phyloP scores from a whole-genome alignment of 208 protist species.

The Trypanosoma cruzi region DNA sequence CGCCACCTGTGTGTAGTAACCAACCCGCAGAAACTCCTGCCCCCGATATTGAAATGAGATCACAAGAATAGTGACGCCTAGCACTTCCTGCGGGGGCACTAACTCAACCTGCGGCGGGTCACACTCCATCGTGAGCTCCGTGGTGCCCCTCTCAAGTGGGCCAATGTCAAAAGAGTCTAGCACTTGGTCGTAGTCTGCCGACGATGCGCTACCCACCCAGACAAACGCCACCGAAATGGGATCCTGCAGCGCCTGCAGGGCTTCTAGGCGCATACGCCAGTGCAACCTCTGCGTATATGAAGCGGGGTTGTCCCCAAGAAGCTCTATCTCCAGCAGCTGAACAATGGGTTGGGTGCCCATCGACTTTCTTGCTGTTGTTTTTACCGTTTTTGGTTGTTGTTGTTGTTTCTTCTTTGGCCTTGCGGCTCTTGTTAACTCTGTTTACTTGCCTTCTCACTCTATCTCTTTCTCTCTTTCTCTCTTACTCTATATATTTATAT shows the following conservation, averaged over 20 bases:
- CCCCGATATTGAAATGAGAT: conserved; percentile 95
- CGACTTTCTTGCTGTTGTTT: neutral
- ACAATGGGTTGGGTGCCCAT: conserved; percentile 67
- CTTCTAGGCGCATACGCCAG: conserved; percentile 84
- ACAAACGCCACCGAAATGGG: conserved; percentile 97
- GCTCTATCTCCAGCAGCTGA: conserved; percentile 89
- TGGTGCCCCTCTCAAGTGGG: conserved; percentile 92
- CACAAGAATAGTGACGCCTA: conserved; percentile 97
- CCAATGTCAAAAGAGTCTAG: conserved; percentile 97
- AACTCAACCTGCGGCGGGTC: conserved; percentile 90
- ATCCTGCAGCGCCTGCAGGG: conserved; percentile 52
- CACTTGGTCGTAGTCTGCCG: conserved; percentile 94
- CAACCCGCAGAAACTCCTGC: conserved; percentile 97
- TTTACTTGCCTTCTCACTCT: neutral
- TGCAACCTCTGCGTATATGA: conserved; percentile 49
- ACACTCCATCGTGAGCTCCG: conserved; percentile 95
- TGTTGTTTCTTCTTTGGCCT: neutral
- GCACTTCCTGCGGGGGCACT: conserved; percentile 93
- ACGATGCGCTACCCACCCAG: conserved; percentile 97
- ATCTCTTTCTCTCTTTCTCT: neutral
- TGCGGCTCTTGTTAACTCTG: neutral
- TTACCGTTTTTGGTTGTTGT: neutral
- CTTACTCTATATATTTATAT: conserved; percentile 1
- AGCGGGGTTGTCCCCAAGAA: conserved; percentile 79
- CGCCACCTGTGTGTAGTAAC: conserved; percentile 97